Percentiles rank a stretch among this genome's conserved stretches.
Conservation (phyloP, 345 rosid species). For the Lumnitzera racemosa region DNA sequence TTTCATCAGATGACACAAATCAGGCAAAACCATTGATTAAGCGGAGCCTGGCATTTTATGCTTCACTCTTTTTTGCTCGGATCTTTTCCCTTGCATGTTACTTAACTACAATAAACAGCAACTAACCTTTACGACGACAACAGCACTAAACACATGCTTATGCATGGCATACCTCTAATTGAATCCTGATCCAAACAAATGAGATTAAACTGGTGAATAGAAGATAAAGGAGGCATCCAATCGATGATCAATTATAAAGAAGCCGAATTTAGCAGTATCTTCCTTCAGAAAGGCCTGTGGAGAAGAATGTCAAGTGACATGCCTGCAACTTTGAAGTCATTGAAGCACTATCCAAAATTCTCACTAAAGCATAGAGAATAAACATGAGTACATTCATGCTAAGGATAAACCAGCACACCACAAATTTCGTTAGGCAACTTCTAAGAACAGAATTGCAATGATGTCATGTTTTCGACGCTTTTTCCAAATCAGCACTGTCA, state of each 20-base stretch:
- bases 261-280: slow-evolving; percentile 70
- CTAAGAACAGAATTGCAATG: too few species aligned
- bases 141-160: slow-evolving; percentile 46
- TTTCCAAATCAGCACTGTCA: too few species aligned
- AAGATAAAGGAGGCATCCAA: slow-evolving; percentile 55
- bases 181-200: slow-evolving; percentile 79
- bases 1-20: too few species aligned
- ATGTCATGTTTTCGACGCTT: too few species aligned
- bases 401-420: too few species aligned
- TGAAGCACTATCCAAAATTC: slow-evolving; percentile 18
- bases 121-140: slow-evolving; percentile 55
- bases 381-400: too few species aligned
- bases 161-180: slow-evolving; percentile 78
- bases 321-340: slow-evolving; percentile 49
- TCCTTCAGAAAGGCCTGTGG: slow-evolving; percentile 84
- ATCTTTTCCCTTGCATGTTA: slow-evolving; percentile 8
- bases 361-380: too few species aligned
- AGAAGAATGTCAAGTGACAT: slow-evolving; percentile 63
- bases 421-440: too few species aligned
- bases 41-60: slow-evolving; percentile 7
- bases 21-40: too few species aligned
- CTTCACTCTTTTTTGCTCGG: slow-evolving; percentile 5
- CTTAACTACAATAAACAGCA: slow-evolving; percentile 33
- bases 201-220: slow-evolving; percentile 72
- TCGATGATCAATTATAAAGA: slow-evolving; percentile 64